A percentile compares a stretch with the other conserved stretches of the same genome.
Conservation (phyloP, 805 yeast species). For the Naumovozyma castellii region DNA sequence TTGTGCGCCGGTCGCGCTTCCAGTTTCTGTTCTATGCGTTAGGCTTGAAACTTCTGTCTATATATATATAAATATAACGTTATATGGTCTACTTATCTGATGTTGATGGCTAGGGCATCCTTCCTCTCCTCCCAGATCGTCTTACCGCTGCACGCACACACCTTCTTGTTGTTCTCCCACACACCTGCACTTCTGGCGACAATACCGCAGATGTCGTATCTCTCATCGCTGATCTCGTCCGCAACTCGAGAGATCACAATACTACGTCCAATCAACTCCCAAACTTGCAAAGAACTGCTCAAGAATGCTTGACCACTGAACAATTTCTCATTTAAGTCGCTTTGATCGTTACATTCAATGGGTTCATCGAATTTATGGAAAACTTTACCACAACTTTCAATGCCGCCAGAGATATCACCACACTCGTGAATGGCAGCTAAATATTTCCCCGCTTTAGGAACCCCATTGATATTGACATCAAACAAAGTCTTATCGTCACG, state of each 20-base stretch:
- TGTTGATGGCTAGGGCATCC: slow-evolving; percentile 46
- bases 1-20: too few relatives aligned
- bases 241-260: slow-evolving; percentile 29
- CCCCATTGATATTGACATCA: slow-evolving; percentile 72
- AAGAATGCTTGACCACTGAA: slow-evolving; percentile 40
- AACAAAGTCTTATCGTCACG: slow-evolving; percentile 44
- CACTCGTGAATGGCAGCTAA: slow-evolving; percentile 56
- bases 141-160: slow-evolving; percentile 91
- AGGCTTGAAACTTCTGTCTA: too few relatives aligned
- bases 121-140: slow-evolving; percentile 90
- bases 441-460: slow-evolving; percentile 49
- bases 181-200: slow-evolving; percentile 94
- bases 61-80: background rate
- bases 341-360: slow-evolving; percentile 28
- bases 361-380: slow-evolving; percentile 32
- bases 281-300: slow-evolving; percentile 36
- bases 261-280: slow-evolving; percentile 61
- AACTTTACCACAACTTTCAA: slow-evolving; percentile 51
- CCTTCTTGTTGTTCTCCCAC: slow-evolving; percentile 91
- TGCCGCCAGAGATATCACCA: slow-evolving; percentile 73
- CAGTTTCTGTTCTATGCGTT: too few relatives aligned
- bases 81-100: slow-evolving; percentile 7
- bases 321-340: slow-evolving; percentile 25
- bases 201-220: slow-evolving; percentile 59
- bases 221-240: slow-evolving; percentile 22